Evolutionary conservation across 192 early-diverging fungal species (phyloP).

Genomic region (Coemansia sp.): DNA sequence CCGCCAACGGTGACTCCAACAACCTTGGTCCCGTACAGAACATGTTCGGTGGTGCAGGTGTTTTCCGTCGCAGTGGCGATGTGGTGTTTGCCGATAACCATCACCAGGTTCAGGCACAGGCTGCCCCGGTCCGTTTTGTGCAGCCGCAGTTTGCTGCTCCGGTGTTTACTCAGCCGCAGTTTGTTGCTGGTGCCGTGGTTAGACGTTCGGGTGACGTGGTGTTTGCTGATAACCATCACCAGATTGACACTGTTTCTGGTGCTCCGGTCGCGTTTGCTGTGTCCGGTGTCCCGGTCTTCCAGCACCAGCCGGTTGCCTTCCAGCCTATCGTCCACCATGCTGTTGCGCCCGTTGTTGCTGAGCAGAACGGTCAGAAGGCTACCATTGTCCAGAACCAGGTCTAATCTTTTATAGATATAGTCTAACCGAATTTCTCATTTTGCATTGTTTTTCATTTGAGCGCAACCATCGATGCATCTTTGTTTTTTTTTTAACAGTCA

Average conservation of each 20-base stretch:
- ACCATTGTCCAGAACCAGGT: constrained; percentile 31
- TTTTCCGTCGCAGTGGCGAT: constrained; percentile 36
- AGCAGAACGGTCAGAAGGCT: constrained; percentile 30
- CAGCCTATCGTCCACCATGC: constrained; percentile 12
- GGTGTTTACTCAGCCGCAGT: constrained; percentile 1
- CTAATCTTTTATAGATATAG: neutral
- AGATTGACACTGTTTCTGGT: constrained; percentile 17
- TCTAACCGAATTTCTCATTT: neutral
- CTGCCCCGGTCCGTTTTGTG: constrained; percentile 10
- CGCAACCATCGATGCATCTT: neutral
- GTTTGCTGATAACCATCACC: constrained; percentile 42
- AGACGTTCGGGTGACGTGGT: constrained; percentile 42
- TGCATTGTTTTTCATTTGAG: neutral
- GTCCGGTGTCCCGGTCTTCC: neutral
- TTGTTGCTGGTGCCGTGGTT: constrained; percentile 9
- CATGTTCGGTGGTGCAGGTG: constrained; percentile 27
- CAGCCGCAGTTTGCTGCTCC: neutral
- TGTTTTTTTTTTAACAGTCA: too few species aligned
- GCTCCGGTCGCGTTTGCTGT: constrained; percentile 7
- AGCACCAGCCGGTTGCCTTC: constrained; percentile 7
- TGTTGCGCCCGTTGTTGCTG: constrained; percentile 13
- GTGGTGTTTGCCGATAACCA: constrained; percentile 52
- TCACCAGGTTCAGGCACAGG: constrained; percentile 30
- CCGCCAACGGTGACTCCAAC: constrained; percentile 51
- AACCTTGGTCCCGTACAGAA: constrained; percentile 49